Evolutionary conservation across 2,329 filamentous ascomycete species (phyloP), one percentile per base, ranked within the genome.

Genomic region (Cercospora zeina): DNA sequence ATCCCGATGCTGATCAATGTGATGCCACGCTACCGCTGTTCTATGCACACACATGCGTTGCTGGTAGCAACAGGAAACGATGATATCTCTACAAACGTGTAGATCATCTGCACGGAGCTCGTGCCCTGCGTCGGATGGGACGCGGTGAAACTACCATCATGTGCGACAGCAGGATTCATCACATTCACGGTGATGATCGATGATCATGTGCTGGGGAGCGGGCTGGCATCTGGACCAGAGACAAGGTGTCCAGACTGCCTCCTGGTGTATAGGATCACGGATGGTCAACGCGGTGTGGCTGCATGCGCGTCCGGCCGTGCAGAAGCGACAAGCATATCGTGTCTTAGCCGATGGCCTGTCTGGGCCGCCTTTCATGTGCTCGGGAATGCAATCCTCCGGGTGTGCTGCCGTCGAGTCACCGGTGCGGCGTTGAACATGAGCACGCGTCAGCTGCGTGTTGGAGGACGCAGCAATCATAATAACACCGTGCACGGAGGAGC

Each of bases 381-480:
- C 37, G 37, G 6, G 3, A n/a, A n/a, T n/a, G n/a, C 6, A n/a
- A 42, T 42, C 37, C 37, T 42, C 19, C 37, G n/a, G 37, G 37
- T 16, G 37, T 42, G 37, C n/a, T 19, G 37, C 10, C 19, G 37
- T 42, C 19, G 37, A 42, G 37, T 45, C 39, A 45, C 19, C 39
- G 10, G 39, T 11, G 16, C 39, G 21, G 16, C 9, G 16, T 19
- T 11, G 19, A 21, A 21, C 39, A 45, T 45, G 39, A 45, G 39
- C 39, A 45, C 16, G 39, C 47, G 47, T 50, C 47, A 50, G 47
- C 47, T 50, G 47, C 47, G 47, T 50, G 47, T 31, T 50, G 30
- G 14, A 21, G 24, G 36, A 39, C 36, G 24, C 3, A 9, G 9
- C 36, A 39, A 36, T 36, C 34, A 36, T 36, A 14, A 8, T 14